These are phyloP conservation scores for Oryza australiensis DNA, from an alignment of 176 grass and related monocot genomes.

Conservation along the genomic window DNA sequence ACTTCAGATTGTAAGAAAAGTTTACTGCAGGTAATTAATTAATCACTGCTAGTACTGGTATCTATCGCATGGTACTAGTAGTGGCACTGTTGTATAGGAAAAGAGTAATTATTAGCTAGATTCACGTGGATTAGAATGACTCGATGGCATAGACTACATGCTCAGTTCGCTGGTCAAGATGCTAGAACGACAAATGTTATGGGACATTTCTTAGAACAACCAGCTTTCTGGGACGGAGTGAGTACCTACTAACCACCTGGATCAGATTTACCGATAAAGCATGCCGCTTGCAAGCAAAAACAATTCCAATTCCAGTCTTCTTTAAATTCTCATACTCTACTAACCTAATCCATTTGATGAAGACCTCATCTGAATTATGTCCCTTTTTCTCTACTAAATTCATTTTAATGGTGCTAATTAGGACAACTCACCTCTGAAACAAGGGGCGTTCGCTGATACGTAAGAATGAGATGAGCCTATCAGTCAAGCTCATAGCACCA, in stretches of 20 bases:
- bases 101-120: too few relatives aligned
- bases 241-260: neutral
- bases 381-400: neutral
- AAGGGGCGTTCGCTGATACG: constrained; percentile 77
- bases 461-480: constrained; percentile 88
- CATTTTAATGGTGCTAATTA: constrained; percentile 15
- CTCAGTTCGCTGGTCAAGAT: too few relatives aligned
- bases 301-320: neutral
- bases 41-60: too few relatives aligned
- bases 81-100: too few relatives aligned
- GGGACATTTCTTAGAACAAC: too few relatives aligned
- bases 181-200: too few relatives aligned
- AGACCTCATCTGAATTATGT: constrained; percentile 11
- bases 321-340: neutral
- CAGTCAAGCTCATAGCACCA: constrained; percentile 92
- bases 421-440: constrained; percentile 70
- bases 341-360: constrained; percentile 26
- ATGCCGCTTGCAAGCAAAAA: neutral
- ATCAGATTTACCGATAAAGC: neutral
- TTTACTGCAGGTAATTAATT: too few relatives aligned
- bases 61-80: too few relatives aligned
- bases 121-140: too few relatives aligned
- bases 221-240: too few relatives aligned
- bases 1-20: too few relatives aligned
- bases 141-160: too few relatives aligned